Base-by-base conservation (phyloP, 225 moss, liverwort and hornwort genomes). In the Anthoceros angustus region DNA sequence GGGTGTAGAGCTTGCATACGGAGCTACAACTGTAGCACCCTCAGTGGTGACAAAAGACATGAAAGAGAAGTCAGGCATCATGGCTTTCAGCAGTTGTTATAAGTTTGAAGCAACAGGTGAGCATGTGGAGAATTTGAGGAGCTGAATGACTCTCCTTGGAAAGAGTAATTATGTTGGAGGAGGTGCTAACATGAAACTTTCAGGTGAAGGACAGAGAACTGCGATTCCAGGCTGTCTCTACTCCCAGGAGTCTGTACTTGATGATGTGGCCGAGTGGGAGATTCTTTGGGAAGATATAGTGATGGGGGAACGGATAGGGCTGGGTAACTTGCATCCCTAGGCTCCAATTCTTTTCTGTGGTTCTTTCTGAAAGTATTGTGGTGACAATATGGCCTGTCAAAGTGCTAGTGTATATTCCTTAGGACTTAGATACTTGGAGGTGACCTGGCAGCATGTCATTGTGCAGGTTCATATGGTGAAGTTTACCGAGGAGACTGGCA, bases 401-500 rank as follows among this genome's bases (percentile, higher is more conserved):
- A 4, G 32, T 32, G 1, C 32, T 32, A 32, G 32, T 32, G 32
- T 32, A 32, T 32, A 32, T 32, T 32, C 32, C 1, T 4, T 32
- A 32, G 4, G 32, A 32, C 32, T 1, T 32, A 1, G 32, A 32
- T 25, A 38, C 25, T 64, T 39, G 38, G 23, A 6, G 9, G 0
- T 64, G 7, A 23, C 39, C 8, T 64, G 14, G 64, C 64, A 24
- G 61, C 23, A 41, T 60, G 10, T 25, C 45, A 21, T 25, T 66
- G 9, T 72, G 40, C 80, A 80, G 80, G 80, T 68, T 80, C 80
- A 40, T 80, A 80, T 69, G 80, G 80, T 10, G 80, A 80, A 61
- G 80, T 80, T n/a, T 80, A 80, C 63, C 76, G 80, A 45, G 80
- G 80, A 46, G 80, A 80, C 63, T 80, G 80, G 80, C 80, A 76